Conservation (phyloP, 257 asterid genomes). For the Catharanthus roseus region DNA sequence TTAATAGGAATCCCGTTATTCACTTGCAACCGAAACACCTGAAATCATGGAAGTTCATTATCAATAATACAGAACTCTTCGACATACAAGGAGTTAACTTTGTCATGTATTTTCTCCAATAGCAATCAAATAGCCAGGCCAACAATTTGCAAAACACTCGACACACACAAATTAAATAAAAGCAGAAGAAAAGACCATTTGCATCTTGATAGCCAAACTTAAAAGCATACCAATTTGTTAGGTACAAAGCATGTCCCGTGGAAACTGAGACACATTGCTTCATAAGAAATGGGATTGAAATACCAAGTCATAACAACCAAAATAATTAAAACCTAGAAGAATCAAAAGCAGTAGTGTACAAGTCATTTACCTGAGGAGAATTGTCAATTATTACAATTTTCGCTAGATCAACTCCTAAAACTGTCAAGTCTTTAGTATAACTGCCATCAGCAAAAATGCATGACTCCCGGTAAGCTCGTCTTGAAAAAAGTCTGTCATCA, state of each 20-base stretch:
- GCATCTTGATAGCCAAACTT: background rate
- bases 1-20: conserved; percentile 94
- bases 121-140: conserved; percentile 2
- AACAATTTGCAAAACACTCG: background rate
- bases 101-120: background rate
- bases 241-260: background rate
- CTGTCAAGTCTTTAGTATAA: conserved; percentile 85
- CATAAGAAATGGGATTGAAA: background rate
- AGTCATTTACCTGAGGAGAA: conserved; percentile 76
- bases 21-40: conserved; percentile 95
- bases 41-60: conserved; percentile 25
- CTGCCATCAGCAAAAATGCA: conserved; percentile 71
- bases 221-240: background rate
- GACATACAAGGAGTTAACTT: background rate
- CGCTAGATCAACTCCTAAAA: conserved; percentile 88
- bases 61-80: background rate
- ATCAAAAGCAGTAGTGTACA: background rate
- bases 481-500: conserved; percentile 63
- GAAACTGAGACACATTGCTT: background rate
- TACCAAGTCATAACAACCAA: background rate
- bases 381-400: conserved; percentile 86
- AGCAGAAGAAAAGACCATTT: background rate
- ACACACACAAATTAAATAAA: background rate
- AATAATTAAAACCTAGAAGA: background rate
- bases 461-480: conserved; percentile 93